Conservation (phyloP, 345 rosid species). For the Aquilaria sinensis region DNA sequence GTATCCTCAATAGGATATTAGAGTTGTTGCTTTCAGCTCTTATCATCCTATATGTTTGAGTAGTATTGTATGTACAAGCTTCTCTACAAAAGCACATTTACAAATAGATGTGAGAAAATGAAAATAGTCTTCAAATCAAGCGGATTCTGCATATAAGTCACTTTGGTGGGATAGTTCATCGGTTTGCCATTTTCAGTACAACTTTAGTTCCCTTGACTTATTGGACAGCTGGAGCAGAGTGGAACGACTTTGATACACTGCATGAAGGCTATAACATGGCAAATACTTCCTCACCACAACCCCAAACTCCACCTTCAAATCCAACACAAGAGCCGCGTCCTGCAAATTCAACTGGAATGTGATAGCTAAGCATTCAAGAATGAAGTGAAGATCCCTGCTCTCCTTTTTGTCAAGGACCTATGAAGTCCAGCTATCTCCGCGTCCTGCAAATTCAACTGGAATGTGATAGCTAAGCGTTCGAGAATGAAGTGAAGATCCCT, state of each 20-base stretch:
- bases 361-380: slow-evolving; percentile 2
- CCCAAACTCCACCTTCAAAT: slow-evolving; percentile 48
- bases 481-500: neutral
- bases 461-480: slow-evolving; percentile 14
- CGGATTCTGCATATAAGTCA: too few relatives aligned
- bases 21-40: neutral
- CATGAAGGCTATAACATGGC: slow-evolving; percentile 30
- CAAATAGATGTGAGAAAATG: too few relatives aligned
- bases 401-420: neutral
- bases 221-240: slow-evolving; percentile 36
- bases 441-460: slow-evolving; percentile 22
- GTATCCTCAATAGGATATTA: slow-evolving; percentile 43
- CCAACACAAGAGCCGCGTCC: slow-evolving; percentile 26
- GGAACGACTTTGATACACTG: slow-evolving; percentile 42
- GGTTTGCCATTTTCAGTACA: too few relatives aligned
- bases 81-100: too few relatives aligned
- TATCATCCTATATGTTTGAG: too few relatives aligned
- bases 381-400: neutral
- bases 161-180: too few relatives aligned
- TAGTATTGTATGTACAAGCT: too few relatives aligned
- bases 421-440: slow-evolving; percentile 4
- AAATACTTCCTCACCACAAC: slow-evolving; percentile 29
- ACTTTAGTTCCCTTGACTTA: slow-evolving; percentile 11
- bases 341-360: slow-evolving; percentile 27
- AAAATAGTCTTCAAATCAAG: too few relatives aligned